Evolutionary conservation across 1,284 basidiomycete species (phyloP).

Genomic region (Austropuccinia psidii): DNA sequence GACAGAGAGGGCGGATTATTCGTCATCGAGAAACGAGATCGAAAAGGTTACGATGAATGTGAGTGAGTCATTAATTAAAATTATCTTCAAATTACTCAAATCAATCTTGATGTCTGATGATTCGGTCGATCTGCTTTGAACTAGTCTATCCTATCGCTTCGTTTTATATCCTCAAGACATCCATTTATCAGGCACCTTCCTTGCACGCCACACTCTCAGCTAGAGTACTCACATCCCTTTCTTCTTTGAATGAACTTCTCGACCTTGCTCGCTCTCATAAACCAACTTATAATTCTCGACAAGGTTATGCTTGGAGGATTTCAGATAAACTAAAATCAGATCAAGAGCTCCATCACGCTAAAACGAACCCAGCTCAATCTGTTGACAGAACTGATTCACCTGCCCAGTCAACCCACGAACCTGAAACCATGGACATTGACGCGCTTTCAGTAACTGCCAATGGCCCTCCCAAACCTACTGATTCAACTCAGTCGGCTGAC

Average conservation of each 20-base stretch:
- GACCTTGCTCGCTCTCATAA: conserved; percentile 21
- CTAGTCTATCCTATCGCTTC: conserved; percentile 64
- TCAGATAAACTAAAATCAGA: neutral
- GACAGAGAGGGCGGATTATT: conserved; percentile 54
- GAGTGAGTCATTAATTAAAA: conserved; percentile 40
- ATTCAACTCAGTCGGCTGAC: conserved; percentile 17
- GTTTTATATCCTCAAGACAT: conserved; percentile 75
- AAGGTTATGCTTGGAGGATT: conserved; percentile 34
- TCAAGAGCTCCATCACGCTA: neutral
- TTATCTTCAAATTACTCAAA: neutral
- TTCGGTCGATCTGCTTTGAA: conserved; percentile 12
- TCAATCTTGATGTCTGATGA: neutral
- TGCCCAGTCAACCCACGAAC: neutral
- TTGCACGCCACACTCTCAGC: conserved; percentile 71
- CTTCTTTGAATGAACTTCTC: conserved; percentile 9
- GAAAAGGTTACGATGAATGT: conserved; percentile 71
- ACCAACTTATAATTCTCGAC: conserved; percentile 23
- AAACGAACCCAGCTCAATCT: neutral
- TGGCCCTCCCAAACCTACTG: neutral
- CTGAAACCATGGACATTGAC: conserved; percentile 12
- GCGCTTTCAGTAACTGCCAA: no score
- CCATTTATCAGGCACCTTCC: conserved; percentile 75
- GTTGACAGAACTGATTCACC: neutral
- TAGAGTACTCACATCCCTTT: conserved; percentile 57
- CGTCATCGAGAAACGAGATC: conserved; percentile 73